A percentile compares a stretch with the other conserved stretches of the same genome.
Conservation (phyloP, 768 basidiomycete species). For the Astraeus odoratus region DNA sequence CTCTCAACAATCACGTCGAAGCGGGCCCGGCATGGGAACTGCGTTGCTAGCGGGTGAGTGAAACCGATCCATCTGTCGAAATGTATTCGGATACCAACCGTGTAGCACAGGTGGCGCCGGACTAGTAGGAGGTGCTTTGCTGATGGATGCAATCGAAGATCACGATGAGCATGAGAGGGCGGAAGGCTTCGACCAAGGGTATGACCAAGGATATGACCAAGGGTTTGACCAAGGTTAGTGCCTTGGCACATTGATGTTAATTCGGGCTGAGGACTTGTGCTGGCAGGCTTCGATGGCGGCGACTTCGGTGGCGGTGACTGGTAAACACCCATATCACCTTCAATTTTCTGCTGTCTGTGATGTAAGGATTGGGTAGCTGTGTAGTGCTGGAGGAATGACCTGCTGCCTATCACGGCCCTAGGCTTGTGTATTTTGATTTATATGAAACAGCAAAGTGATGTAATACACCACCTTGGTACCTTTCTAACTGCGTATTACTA, state of each 20-base stretch:
- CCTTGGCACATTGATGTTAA: no score
- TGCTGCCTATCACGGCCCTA: no score
- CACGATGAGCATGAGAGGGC: constrained; percentile 29
- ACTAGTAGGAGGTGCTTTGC: constrained; percentile 54
- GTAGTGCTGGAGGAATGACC: neutral
- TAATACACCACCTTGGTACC: no score
- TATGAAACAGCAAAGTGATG: no score
- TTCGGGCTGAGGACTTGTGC: neutral
- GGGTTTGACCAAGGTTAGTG: constrained; percentile 30
- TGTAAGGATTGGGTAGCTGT: no score
- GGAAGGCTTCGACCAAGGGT: constrained; percentile 31
- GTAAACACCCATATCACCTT: no score
- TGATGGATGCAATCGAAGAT: constrained; percentile 45
- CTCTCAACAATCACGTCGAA: constrained; percentile 36
- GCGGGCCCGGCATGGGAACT: constrained; percentile 46
- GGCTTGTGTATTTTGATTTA: no score
- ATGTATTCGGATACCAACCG: neutral
- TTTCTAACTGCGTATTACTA: no score
- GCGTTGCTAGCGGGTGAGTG: constrained; percentile 39
- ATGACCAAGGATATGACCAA: constrained; percentile 7
- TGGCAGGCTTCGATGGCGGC: constrained; percentile 17
- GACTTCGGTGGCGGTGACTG: constrained; percentile 5
- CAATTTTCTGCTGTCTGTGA: no score
- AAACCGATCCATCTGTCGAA: neutral
- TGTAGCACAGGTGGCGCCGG: constrained; percentile 47